phyloP scores from a whole-genome alignment of 208 protist genomes.

The Porcisia hertigi region DNA sequence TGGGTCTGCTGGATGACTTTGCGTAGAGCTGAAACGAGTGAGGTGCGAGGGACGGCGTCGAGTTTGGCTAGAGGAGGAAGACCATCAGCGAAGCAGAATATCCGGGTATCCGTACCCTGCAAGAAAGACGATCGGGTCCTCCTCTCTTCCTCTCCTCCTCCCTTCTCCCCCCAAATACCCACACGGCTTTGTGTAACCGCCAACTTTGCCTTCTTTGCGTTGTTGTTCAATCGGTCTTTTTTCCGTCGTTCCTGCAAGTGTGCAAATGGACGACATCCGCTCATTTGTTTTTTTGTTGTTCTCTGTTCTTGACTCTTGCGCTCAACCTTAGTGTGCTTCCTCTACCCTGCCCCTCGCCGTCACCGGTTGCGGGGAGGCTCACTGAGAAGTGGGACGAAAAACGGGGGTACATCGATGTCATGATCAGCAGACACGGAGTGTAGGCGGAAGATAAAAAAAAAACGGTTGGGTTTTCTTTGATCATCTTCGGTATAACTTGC shows the following conservation, averaged over 20 bases:
- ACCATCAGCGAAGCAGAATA: not conserved
- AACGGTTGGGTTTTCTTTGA: not conserved
- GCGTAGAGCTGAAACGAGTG: conserved; percentile 18
- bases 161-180: not conserved
- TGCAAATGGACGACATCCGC: not conserved
- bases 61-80: not conserved
- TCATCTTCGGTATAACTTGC: not conserved
- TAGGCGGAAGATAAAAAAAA: no score
- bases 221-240: not conserved
- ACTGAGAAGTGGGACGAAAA: not conserved
- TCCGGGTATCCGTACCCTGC: not conserved
- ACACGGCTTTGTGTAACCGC: not conserved
- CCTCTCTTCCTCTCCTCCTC: not conserved
- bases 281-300: not conserved
- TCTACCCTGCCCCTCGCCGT: not conserved
- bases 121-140: not conserved
- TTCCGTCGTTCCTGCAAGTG: not conserved
- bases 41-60: not conserved
- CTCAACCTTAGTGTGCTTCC: not conserved
- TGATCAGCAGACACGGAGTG: not conserved
- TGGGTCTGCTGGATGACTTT: conserved; percentile 62
- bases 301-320: not conserved
- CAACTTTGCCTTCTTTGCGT: not conserved
- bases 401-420: not conserved
- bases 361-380: not conserved